Evolutionary conservation across 2,329 filamentous ascomycete genomes (phyloP).

Genomic region (Phoma sp.): DNA sequence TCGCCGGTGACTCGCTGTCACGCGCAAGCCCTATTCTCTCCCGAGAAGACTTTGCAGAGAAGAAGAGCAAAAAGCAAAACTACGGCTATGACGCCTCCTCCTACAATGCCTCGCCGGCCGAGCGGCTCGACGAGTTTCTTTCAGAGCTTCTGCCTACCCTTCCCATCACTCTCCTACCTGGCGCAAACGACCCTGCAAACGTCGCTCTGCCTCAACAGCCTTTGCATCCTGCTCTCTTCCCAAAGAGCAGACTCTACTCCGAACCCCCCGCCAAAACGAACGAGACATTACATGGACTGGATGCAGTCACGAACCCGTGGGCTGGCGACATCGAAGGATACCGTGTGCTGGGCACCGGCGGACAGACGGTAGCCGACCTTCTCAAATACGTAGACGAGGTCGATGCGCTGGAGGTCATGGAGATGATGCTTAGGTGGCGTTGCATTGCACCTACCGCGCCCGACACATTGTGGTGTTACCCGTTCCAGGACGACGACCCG

Average conservation of each 20-base stretch:
- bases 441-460: slow-evolving; percentile 91
- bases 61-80: slow-evolving; percentile 69
- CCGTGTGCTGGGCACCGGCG: slow-evolving; percentile 83
- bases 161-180: slow-evolving; percentile 87
- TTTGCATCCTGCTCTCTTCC: slow-evolving; percentile 91
- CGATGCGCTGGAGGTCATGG: slow-evolving; percentile 85
- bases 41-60: slow-evolving; percentile 52
- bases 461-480: slow-evolving; percentile 95
- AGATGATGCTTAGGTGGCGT: slow-evolving; percentile 91
- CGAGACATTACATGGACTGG: slow-evolving; percentile 72
- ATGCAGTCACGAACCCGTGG: slow-evolving; percentile 91
- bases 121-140: slow-evolving; percentile 83
- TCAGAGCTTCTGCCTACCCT: slow-evolving; percentile 81
- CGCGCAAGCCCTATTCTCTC: slow-evolving; percentile 55
- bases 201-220: slow-evolving; percentile 89
- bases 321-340: slow-evolving; percentile 90
- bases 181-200: slow-evolving; percentile 84
- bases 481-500: slow-evolving; percentile 91
- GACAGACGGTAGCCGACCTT: slow-evolving; percentile 92
- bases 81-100: slow-evolving; percentile 91
- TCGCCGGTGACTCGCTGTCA: slow-evolving; percentile 86
- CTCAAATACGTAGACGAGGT: slow-evolving; percentile 86
- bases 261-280: slow-evolving; percentile 52
- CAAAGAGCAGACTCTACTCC: slow-evolving; percentile 72
- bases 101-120: slow-evolving; percentile 86